Conservation (phyloP, 306 rosid genomes). For the Pterocarpus macrocarpus region DNA sequence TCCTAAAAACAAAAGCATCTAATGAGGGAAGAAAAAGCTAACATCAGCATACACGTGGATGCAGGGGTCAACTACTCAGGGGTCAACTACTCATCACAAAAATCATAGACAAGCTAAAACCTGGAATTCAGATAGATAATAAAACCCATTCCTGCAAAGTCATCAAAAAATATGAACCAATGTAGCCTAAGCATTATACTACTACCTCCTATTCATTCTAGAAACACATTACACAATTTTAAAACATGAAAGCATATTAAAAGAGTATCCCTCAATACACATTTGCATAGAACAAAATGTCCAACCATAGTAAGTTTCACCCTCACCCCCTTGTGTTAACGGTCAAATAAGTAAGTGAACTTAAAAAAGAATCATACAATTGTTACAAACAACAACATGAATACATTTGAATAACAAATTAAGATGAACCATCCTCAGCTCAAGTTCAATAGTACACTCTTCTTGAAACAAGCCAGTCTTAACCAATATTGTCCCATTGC, state of each 20-base stretch:
- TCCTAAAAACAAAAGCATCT: constrained; percentile 58
- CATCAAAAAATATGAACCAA: background rate
- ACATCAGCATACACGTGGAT: no score
- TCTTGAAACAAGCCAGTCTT: constrained; percentile 25
- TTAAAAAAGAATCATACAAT: background rate
- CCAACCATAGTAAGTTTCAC: background rate
- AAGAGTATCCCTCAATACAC: constrained; percentile 22
- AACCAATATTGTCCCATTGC: constrained; percentile 27
- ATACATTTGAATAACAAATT: background rate
- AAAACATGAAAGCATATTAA: background rate
- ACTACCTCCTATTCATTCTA: background rate
- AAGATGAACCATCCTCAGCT: constrained; percentile 14
- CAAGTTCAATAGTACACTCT: background rate
- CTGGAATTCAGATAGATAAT: background rate
- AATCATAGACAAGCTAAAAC: constrained; percentile 11
- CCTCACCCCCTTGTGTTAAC: background rate
- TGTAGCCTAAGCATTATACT: background rate
- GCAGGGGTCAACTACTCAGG: constrained; percentile 14
- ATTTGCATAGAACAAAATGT: constrained; percentile 4
- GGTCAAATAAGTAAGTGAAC: constrained; percentile 2
- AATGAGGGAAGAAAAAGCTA: no score
- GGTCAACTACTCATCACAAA: constrained; percentile 33
- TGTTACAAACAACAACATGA: constrained; percentile 13
- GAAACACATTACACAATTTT: background rate
- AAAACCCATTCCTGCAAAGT: constrained; percentile 15